Conservation (phyloP, 2,329 filamentous ascomycete species). For the Clonostachys chloroleuca region DNA sequence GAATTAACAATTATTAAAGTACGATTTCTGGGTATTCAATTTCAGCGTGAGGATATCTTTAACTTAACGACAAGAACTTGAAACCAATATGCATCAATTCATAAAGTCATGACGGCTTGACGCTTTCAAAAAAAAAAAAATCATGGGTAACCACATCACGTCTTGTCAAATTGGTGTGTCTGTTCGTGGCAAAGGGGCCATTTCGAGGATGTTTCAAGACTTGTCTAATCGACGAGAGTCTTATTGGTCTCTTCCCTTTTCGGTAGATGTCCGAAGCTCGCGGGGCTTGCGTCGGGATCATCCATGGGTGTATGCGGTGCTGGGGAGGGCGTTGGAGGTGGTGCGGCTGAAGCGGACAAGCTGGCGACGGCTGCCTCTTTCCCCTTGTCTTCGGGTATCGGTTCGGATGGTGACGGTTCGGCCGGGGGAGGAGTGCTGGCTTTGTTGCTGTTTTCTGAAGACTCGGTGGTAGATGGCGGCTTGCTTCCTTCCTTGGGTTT, state of each 20-base stretch:
- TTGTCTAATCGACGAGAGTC: conserved; percentile 2
- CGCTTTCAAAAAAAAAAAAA: no score
- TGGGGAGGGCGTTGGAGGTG: neutral
- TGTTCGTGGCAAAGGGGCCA: neutral
- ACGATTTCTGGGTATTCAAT: no score
- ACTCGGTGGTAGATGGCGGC: neutral
- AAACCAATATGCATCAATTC: no score
- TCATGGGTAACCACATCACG: no score
- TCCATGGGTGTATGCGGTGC: neutral
- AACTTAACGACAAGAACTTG: no score
- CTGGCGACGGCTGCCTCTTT: neutral
- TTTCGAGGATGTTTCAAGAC: neutral
- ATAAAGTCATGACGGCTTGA: no score
- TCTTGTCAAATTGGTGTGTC: no score
- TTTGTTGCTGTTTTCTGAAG: neutral
- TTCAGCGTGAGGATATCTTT: no score
- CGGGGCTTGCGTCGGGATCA: conserved; percentile 9
- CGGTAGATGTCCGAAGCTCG: conserved; percentile 5
- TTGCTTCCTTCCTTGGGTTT: conserved; percentile 1
- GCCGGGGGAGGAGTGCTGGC: neutral
- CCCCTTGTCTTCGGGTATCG: neutral
- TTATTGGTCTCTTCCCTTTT: conserved; percentile 4
- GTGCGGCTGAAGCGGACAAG: neutral
- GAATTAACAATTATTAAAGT: no score
- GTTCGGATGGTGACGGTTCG: neutral